Base-by-base conservation (phyloP, 2,329 filamentous ascomycete species). In the Sodiomyces alkalinus region DNA sequence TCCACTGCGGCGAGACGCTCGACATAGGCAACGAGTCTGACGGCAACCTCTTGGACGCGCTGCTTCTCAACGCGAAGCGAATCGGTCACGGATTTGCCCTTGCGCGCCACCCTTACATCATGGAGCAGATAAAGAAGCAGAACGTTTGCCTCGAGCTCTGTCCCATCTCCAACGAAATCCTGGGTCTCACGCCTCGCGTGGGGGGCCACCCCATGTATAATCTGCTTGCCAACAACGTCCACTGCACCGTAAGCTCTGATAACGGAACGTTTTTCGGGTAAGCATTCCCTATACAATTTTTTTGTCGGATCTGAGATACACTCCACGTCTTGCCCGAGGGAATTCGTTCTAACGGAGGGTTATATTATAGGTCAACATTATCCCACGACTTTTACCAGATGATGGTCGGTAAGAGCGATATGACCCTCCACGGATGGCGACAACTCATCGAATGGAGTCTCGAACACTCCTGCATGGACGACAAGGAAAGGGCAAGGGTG, bases 351-450 rank as follows among this genome's bases (percentile, higher is more conserved):
- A 10, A 19, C 17, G n/a, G n/a, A n/a, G n/a, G n/a, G n/a, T 13
- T 15, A 13, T 26, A n/a, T 21, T 16, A 26, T 32, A 80, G 74
- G 37, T 80, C 77, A 10, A 72, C 72, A 2, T 60, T 83, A 23
- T 76, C 74, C 1, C 75, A 82, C 38, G 79, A 85, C 43, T 82
- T 83, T 44, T 83, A 82, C 45, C 79, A 85, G 44, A 63, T 75
- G 33, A 71, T 83, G 60, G 64, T 79, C 6, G 79, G 78, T 26
- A 71, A 70, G 24, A 57, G 62, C 9, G 62, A 69, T 32, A 80
- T 83, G 63, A 67, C 62, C 12, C 49, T 85, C 0, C 68, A 68
- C 36, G 77, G 77, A 23, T 80, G 77, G 73, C 75, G 76, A 44
- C 76, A 82, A 48, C 60, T 77, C 14, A 58, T 58, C 11, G 51